Base-by-base conservation (phyloP, 1,139 yeast species). In the Blastobotrys buckinghamii region DNA sequence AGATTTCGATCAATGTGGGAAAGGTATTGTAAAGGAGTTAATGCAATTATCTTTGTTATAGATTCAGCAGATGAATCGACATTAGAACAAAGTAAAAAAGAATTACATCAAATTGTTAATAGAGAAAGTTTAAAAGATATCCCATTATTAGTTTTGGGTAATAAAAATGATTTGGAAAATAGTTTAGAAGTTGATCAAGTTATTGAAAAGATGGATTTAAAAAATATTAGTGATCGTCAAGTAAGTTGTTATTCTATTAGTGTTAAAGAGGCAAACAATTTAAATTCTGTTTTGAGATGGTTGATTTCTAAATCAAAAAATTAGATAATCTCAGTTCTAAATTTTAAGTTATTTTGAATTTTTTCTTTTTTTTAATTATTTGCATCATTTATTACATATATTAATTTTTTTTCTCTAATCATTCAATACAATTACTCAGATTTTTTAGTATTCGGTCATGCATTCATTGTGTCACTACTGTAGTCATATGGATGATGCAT, bases 1-100 rank as follows among this genome's bases (percentile, higher is more conserved):
- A 56, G 72, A 42, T 68, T 68, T 54, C 51, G 72, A 44, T 59
- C 69, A 35, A 67, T 68, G 72, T 68, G 72, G 72, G 72, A 69
- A 47, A 61, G 72, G 20, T 68, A 68, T 51, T 68, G 72, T 50
- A 61, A 66, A 45, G 71, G 70, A 9, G 70, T 65, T 44, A 63
- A 63, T 47, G 71, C 72, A 17, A 68, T 68, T 24, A 62, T 68
- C 59, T 67, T 68, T 53, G 67, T 68, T 16, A 63, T 68, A 19
- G 72, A 68, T 51, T 56, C 69, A 1, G 70, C 72, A 8, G 72
- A 67, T 52, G 57, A 62, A 10, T 49, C 59, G 34, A 59, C 62
- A 15, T 40, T 66, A 15, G 62, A 58, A 15, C 54, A 60, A 33
- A 70, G 70, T 20, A 60, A 61, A 44, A 52, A 52, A 36, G 71